Conservation (phyloP, 768 basidiomycete genomes). For the Phanerochaete carnosa region DNA sequence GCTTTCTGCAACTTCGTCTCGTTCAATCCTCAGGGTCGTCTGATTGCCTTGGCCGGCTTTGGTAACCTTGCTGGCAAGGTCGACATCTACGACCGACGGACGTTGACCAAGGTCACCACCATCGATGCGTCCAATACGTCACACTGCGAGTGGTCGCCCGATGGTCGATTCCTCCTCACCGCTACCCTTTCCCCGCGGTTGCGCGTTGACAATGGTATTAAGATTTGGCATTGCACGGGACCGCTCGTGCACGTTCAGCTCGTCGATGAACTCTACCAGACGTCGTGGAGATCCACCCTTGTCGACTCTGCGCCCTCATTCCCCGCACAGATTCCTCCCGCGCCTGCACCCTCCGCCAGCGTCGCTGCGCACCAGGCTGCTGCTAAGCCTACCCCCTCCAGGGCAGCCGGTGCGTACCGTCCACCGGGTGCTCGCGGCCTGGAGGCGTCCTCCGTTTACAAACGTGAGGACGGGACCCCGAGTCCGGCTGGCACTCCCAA, state of each 20-base stretch:
- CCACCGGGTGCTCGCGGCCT: conserved; percentile 92
- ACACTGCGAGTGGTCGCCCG: conserved; percentile 92
- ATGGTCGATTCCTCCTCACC: conserved; percentile 89
- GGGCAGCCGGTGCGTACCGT: conserved; percentile 84
- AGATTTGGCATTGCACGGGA: conserved; percentile 92
- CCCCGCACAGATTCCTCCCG: conserved; percentile 58
- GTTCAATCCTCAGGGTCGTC: conserved; percentile 91
- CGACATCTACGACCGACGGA: conserved; percentile 87
- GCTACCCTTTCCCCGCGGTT: conserved; percentile 94
- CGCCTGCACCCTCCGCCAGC: conserved; percentile 62
- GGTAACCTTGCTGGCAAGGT: conserved; percentile 95
- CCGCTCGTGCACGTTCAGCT: conserved; percentile 80
- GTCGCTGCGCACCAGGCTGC: conserved; percentile 46
- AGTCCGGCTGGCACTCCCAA: conserved; percentile 62
- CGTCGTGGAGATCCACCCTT: conserved; percentile 74
- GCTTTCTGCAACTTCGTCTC: conserved; percentile 89
- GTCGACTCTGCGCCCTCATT: conserved; percentile 67
- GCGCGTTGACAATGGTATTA: conserved; percentile 96
- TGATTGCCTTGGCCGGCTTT: conserved; percentile 90
- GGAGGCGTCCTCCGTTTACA: conserved; percentile 84
- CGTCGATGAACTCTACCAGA: conserved; percentile 88
- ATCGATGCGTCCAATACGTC: conserved; percentile 94
- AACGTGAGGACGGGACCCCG: conserved; percentile 81
- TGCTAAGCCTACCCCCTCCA: conserved; percentile 54
- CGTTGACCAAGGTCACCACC: conserved; percentile 68